A percentile compares a stretch with the other conserved stretches of the same genome.
Conservation (phyloP, 208 protist species). For the Trypanosoma vivax region DNA sequence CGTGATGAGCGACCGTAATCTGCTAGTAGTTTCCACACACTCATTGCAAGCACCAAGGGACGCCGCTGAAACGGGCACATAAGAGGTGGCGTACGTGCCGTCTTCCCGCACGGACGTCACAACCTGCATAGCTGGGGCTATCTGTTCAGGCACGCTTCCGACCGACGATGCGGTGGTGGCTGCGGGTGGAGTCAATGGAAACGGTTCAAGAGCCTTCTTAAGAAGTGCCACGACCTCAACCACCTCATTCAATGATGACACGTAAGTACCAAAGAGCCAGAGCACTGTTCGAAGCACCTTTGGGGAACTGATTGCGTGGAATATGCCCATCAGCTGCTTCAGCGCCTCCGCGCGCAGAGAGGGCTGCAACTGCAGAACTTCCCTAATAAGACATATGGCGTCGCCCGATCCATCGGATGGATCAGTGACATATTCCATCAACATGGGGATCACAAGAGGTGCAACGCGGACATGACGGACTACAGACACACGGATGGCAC, state of each 20-base stretch:
- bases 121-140: constrained; percentile 28
- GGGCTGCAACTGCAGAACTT: constrained; percentile 89
- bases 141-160: not conserved
- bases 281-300: constrained; percentile 73
- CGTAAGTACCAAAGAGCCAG: constrained; percentile 94
- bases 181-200: constrained; percentile 52
- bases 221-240: constrained; percentile 33
- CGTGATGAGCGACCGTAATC: constrained; percentile 50
- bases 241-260: constrained; percentile 54
- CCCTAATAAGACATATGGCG: constrained; percentile 92
- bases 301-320: constrained; percentile 57
- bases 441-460: constrained; percentile 68
- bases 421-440: constrained; percentile 95
- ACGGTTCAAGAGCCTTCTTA: constrained; percentile 32
- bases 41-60: not conserved
- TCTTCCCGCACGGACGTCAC: constrained; percentile 80
- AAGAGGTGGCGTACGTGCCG: constrained; percentile 93
- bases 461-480: constrained; percentile 87
- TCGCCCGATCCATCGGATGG: constrained; percentile 59
- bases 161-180: constrained; percentile 25
- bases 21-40: constrained; percentile 12
- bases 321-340: constrained; percentile 43
- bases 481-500: constrained; percentile 88
- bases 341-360: constrained; percentile 67
- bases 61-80: constrained; percentile 17